These are phyloP conservation scores for Psilocybe cubensis DNA, from an alignment of 768 basidiomycete species.

Conservation along the genomic window DNA sequence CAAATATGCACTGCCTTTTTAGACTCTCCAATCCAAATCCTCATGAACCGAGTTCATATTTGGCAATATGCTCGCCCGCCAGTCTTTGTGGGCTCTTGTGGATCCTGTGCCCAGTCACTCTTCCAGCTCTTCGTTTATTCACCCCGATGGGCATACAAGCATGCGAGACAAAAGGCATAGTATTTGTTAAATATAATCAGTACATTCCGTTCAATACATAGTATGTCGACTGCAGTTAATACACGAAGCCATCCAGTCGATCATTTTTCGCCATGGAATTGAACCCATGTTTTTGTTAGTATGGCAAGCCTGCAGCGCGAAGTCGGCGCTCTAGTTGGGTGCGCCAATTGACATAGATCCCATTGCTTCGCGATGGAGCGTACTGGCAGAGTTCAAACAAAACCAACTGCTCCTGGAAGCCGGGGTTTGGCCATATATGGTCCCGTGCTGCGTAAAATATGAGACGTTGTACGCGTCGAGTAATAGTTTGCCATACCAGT, in stretches of 20 bases:
- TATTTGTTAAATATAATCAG: too few relatives aligned
- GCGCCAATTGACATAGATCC: slow-evolving; percentile 72
- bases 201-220: not conserved
- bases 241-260: not conserved
- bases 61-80: not conserved
- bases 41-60: not conserved
- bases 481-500: slow-evolving; percentile 43
- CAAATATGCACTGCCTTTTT: slow-evolving; percentile 5
- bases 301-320: slow-evolving; percentile 40
- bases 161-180: too few relatives aligned
- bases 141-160: too few relatives aligned
- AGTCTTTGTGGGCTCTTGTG: slow-evolving; percentile 5
- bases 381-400: slow-evolving; percentile 77
- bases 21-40: not conserved
- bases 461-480: slow-evolving; percentile 2
- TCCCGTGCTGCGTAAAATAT: slow-evolving; percentile 55
- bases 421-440: slow-evolving; percentile 80
- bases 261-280: not conserved
- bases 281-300: slow-evolving; percentile 10
- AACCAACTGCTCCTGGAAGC: slow-evolving; percentile 79
- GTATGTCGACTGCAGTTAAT: not conserved
- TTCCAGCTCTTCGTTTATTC: too few relatives aligned
- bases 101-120: slow-evolving; percentile 2
- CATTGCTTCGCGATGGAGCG: slow-evolving; percentile 57
- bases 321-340: slow-evolving; percentile 54